Base-by-base conservation (phyloP, 2,329 filamentous ascomycete genomes). In the Leptographium radiaticola region DNA sequence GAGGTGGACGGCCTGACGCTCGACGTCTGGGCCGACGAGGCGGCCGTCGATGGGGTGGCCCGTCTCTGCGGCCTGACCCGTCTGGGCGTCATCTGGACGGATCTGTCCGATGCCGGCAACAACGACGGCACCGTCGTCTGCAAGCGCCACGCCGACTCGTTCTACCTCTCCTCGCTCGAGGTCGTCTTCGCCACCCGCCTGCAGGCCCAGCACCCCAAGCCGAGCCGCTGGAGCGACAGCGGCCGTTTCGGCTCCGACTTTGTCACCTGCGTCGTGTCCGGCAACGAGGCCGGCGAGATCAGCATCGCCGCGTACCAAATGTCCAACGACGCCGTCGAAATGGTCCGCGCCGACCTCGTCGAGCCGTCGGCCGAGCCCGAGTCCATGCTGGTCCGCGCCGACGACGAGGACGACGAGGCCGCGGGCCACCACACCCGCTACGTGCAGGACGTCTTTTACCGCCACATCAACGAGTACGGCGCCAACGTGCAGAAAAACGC, bases 401-500 rank as follows among this genome's bases (percentile, higher is more conserved):
- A 97, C 65, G 87, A 91, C 56, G 89, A 96, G 61, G 86, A 90
- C 51, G 85, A 89, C 59, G 81, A 74, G 60, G 81, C 72, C 53
- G 74, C 70, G 50, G 84, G 78, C 66, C 82, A 81, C 54, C 82
- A 81, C 54, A 83, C 85, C 30, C 80, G 90, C 62, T 98, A 98
- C 65, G 95, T 98, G 25, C 93, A 93, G 1, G 93, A 98, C 64
- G 91, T 98, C 6, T 98, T 97, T 70, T 98, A 94, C 71, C 83
- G 91, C 57, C 84, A 81, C 61, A 89, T 95, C 68, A 98, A 98
- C 68, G 91, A 98, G 67, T 95, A 98, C 65, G 90, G 90, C 38
- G 88, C 86, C 59, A 95, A 91, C 61, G 93, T 97, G 9, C 93
- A 96, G 66, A 89, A 97, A 68, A 97, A 95, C 62, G 93, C 93